A percentile compares a stretch with the other conserved stretches of the same genome.
Conservation (phyloP, 108 stramenopile species). For the Bacterosira constricta region DNA sequence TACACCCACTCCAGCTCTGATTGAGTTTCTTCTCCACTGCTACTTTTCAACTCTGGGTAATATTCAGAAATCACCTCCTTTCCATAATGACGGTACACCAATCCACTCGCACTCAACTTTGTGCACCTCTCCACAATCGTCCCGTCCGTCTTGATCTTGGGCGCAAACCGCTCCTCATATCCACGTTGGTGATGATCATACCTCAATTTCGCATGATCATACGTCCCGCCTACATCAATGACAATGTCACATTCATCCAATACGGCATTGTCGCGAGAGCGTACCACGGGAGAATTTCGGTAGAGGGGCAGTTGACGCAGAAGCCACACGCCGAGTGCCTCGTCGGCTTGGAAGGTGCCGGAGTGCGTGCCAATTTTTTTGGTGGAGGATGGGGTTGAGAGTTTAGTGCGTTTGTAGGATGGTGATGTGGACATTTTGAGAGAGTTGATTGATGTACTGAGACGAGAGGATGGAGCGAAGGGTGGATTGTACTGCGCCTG, state of each 20-base stretch:
- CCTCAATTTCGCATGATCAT: slow-evolving; percentile 80
- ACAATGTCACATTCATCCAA: slow-evolving; percentile 90
- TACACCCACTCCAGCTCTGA: slow-evolving; percentile 49
- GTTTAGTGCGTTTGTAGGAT: slow-evolving; percentile 58
- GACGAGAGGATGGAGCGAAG: no score
- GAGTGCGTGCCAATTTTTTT: slow-evolving; percentile 91
- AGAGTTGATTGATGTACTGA: not conserved
- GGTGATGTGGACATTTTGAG: slow-evolving; percentile 9
- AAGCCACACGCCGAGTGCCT: slow-evolving; percentile 93
- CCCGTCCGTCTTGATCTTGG: slow-evolving; percentile 40
- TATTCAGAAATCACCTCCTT: slow-evolving; percentile 80
- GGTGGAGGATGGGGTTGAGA: slow-evolving; percentile 37
- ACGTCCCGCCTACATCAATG: slow-evolving; percentile 96
- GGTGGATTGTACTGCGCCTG: no score
- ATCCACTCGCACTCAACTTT: slow-evolving; percentile 91
- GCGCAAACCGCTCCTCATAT: slow-evolving; percentile 85
- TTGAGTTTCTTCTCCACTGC: not conserved
- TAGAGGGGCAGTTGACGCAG: slow-evolving; percentile 79
- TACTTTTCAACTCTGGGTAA: slow-evolving; percentile 63
- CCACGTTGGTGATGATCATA: slow-evolving; percentile 99
- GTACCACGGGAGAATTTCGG: slow-evolving; percentile 81
- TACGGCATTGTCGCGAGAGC: slow-evolving; percentile 82
- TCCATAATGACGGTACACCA: slow-evolving; percentile 98
- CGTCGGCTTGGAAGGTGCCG: slow-evolving; percentile 96
- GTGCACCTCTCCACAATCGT: slow-evolving; percentile 64